Conservation (phyloP, 768 basidiomycete species). For the Mrakia gelida region DNA sequence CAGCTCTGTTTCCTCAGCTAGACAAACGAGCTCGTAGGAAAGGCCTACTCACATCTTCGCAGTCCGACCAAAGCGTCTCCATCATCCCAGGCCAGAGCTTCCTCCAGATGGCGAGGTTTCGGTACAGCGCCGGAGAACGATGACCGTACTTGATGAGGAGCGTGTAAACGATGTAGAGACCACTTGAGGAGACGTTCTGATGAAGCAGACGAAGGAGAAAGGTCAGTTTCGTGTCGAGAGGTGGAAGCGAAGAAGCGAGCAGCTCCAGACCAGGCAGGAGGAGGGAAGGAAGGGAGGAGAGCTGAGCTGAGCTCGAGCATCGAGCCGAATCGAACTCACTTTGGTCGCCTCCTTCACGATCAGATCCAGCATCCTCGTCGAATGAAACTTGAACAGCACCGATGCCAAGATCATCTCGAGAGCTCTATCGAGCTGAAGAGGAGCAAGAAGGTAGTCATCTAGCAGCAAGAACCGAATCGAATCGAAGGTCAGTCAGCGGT, state of each 20-base stretch:
- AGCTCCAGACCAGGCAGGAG: constrained; percentile 23
- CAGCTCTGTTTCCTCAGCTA: background rate
- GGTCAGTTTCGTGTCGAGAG: constrained; percentile 25
- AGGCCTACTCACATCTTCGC: constrained; percentile 62
- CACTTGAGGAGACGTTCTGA: constrained; percentile 80
- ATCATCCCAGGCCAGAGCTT: constrained; percentile 74
- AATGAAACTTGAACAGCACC: constrained; percentile 84
- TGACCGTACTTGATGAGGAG: constrained; percentile 72
- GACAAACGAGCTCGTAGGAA: too few relatives aligned
- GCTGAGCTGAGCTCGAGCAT: constrained; percentile 37
- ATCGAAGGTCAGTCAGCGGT: background rate
- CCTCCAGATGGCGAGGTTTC: constrained; percentile 77
- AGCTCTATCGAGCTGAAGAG: constrained; percentile 78
- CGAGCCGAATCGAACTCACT: constrained; percentile 48
- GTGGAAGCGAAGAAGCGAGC: background rate
- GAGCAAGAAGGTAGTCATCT: constrained; percentile 83
- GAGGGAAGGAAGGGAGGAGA: background rate
- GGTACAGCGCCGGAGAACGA: constrained; percentile 63
- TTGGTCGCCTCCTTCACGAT: constrained; percentile 62
- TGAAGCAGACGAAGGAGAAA: constrained; percentile 26
- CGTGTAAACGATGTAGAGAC: constrained; percentile 71
- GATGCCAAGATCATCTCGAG: constrained; percentile 70
- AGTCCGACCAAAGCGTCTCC: constrained; percentile 54
- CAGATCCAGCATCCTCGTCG: constrained; percentile 82
- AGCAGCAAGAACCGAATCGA: constrained; percentile 32